phyloP scores from a whole-genome alignment of 2,329 filamentous ascomycete species.

The Dothistroma septosporum region DNA sequence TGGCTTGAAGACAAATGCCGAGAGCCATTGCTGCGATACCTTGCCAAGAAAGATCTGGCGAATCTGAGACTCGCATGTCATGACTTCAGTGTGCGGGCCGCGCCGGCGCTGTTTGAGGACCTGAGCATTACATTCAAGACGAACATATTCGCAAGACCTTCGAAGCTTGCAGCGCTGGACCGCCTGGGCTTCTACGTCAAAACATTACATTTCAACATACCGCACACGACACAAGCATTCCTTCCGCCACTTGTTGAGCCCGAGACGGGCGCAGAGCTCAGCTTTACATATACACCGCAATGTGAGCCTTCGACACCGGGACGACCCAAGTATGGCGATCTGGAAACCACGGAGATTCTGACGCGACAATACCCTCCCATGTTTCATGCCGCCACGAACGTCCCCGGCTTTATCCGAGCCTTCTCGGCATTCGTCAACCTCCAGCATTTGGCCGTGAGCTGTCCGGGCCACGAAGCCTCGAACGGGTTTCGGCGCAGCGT shows the following conservation, averaged over 20 bases:
- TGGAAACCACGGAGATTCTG: constrained; percentile 73
- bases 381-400: constrained; percentile 85
- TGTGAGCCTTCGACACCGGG: constrained; percentile 54
- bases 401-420: constrained; percentile 75
- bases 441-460: constrained; percentile 69
- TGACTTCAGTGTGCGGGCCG: constrained; percentile 66
- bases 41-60: constrained; percentile 41
- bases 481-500: constrained; percentile 71
- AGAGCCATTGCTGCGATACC: constrained; percentile 41
- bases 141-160: constrained; percentile 70
- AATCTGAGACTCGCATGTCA: constrained; percentile 62
- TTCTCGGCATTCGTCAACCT: constrained; percentile 66
- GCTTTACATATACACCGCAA: constrained; percentile 77
- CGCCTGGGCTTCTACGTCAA: constrained; percentile 75
- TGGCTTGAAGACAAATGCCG: constrained; percentile 48
- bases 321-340: constrained; percentile 72
- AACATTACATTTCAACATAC: constrained; percentile 71
- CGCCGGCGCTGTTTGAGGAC: constrained; percentile 65
- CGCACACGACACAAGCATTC: constrained; percentile 74
- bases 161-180: constrained; percentile 68
- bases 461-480: constrained; percentile 62
- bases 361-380: constrained; percentile 83
- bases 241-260: constrained; percentile 81
- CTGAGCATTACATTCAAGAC: constrained; percentile 67
- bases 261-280: constrained; percentile 69